phyloP scores from a whole-genome alignment of 495 filamentous ascomycete species.

The Podospora comata region DNA sequence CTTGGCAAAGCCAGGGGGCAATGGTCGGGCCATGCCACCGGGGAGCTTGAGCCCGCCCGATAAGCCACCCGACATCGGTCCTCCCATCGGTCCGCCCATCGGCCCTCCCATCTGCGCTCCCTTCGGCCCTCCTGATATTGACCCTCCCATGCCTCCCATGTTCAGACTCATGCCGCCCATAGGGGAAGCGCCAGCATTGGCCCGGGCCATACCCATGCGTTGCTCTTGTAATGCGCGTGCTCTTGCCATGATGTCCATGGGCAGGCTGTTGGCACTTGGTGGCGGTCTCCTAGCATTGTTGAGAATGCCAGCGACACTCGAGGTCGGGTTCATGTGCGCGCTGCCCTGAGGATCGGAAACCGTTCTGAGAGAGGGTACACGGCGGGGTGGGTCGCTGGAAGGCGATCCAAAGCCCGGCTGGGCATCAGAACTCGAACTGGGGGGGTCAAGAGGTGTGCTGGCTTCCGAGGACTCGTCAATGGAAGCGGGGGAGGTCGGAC shows the following conservation, averaged over 20 bases:
- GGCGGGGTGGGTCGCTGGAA: conserved; percentile 33
- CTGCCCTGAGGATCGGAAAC: conserved; percentile 52
- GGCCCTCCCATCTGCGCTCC: conserved; percentile 12
- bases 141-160: conserved; percentile 18
- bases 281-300: conserved; percentile 53
- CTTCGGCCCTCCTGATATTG: background rate
- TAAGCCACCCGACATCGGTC: background rate
- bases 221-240: conserved; percentile 58
- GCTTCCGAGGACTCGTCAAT: conserved; percentile 43
- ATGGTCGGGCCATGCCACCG: conserved; percentile 38
- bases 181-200: conserved; percentile 9
- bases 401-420: conserved; percentile 20
- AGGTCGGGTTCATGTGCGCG: conserved; percentile 64
- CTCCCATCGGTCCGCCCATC: conserved; percentile 15
- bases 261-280: conserved; percentile 53
- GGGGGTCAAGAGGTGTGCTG: conserved; percentile 45
- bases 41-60: conserved; percentile 44
- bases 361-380: conserved; percentile 54
- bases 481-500: conserved; percentile 42
- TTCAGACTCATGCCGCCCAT: conserved; percentile 11
- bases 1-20: conserved; percentile 43
- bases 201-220: conserved; percentile 30
- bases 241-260: conserved; percentile 77
- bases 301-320: conserved; percentile 75
- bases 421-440: conserved; percentile 34